Percentiles rank a stretch among this genome's conserved stretches.
Conservation (phyloP, 345 rosid species). For the Capsella bursapastoris region DNA sequence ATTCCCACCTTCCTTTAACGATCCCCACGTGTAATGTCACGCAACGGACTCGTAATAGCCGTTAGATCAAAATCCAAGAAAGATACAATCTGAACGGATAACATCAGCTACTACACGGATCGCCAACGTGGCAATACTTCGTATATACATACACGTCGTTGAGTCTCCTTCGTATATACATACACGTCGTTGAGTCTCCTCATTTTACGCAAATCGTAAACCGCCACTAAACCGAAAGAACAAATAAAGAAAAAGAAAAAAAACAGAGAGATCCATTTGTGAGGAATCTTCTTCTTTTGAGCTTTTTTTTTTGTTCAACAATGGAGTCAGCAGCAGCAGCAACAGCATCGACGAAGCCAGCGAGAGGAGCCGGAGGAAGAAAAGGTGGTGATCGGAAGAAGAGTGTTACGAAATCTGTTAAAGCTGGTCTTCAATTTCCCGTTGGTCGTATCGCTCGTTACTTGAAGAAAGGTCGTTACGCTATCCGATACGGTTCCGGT, state of each 20-base stretch:
- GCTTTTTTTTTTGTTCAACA: not conserved
- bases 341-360: conserved; percentile 25
- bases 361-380: conserved; percentile 66
- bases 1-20: not conserved
- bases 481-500: conserved; percentile 66
- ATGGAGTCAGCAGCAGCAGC: conserved; percentile 54
- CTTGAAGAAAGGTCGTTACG: conserved; percentile 74
- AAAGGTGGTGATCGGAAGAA: conserved; percentile 64
- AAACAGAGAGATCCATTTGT: conserved; percentile 13
- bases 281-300: not conserved
- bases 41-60: not conserved
- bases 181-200: not conserved
- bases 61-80: conserved; percentile 27
- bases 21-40: conserved; percentile 25
- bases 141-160: conserved; percentile 19
- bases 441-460: conserved; percentile 75
- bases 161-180: conserved; percentile 2
- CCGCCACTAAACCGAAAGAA: conserved; percentile 26
- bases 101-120: conserved; percentile 14
- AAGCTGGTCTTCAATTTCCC: conserved; percentile 83
- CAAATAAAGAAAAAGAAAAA: no score
- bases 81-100: conserved; percentile 38
- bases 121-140: conserved; percentile 41
- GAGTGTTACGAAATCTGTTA: conserved; percentile 62
- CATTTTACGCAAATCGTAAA: conserved; percentile 6